Evolutionary conservation across 2,329 filamentous ascomycete genomes (phyloP), one percentile per base, ranked within the genome.

Genomic region (Cladosporium phlei): DNA sequence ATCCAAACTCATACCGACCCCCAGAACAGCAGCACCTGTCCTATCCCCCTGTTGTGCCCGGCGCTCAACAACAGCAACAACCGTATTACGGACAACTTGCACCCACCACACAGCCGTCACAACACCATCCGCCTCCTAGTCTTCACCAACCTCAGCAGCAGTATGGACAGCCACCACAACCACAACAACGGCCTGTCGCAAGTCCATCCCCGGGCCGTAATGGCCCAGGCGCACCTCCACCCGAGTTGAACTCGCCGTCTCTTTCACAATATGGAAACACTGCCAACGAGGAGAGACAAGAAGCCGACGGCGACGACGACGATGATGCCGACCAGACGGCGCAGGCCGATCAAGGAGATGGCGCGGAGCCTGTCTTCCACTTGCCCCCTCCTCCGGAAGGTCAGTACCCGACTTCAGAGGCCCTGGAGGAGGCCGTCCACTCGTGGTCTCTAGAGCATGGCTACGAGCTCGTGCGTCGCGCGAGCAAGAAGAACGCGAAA

Each of bases 381-480:
- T 44, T 64, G 12, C 59, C 61, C 10, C 59, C 61, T 5, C 61
- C 61, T 16, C 61, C 61, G 5, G 60, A 64, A 46, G 52, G 35
- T 16, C 55, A 53, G 8, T 64, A 62, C 39, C 44, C 52, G 3
- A 52, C 45, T 34, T 52, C 55, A 27, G 55, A 53, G 8, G 60
- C 59, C 28, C 47, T 64, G 11, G 60, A 64, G 42, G 55, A 60
- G 32, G 52, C 53, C 3, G 56, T 64, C 17, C 61, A 64, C 44
- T 58, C 58, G 2, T 64, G 60, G 60, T 57, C 57, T 12, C 48
- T 59, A 3, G 60, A 61, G 46, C 61, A 64, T 34, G 61, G 61
- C 34, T 64, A 61, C 43, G 61, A 64, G 50, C 47, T 63, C 14
- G 61, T 64, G 2, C 55, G 60, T 5, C 53, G 61, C 22, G 59